phyloP scores from a whole-genome alignment of 495 filamentous ascomycete genomes.

The Penicillium flavigenum region DNA sequence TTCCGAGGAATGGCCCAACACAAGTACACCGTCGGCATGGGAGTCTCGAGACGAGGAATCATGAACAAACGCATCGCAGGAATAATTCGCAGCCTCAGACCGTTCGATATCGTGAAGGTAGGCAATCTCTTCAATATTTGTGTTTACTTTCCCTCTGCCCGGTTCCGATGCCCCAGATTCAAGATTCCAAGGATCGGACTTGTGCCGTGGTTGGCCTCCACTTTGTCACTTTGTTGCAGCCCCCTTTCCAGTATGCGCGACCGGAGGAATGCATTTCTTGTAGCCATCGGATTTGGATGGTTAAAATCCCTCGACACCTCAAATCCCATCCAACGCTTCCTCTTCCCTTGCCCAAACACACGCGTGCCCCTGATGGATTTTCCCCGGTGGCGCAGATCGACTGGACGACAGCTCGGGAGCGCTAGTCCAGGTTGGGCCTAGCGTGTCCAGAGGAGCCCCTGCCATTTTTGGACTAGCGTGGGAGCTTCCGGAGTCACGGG shows the following conservation, averaged over 20 bases:
- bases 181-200: constrained; percentile 25
- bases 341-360: constrained; percentile 4
- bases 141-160: constrained; percentile 14
- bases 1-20: constrained; percentile 19
- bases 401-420: constrained; percentile 40
- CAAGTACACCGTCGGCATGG: constrained; percentile 26
- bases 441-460: constrained; percentile 22
- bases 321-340: constrained; percentile 14
- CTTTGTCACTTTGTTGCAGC: constrained; percentile 16
- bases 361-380: constrained; percentile 21
- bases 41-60: constrained; percentile 25
- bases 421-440: constrained; percentile 31
- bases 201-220: constrained; percentile 30
- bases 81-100: constrained; percentile 28
- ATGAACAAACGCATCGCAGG: constrained; percentile 25
- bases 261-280: neutral
- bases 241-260: neutral
- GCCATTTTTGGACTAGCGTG: constrained; percentile 31
- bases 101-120: constrained; percentile 36
- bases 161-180: constrained; percentile 25
- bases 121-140: constrained; percentile 8
- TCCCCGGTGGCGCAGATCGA: constrained; percentile 41
- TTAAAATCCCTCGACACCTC: neutral
- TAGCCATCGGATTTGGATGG: too few relatives aligned
- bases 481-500: constrained; percentile 48